phyloP scores from a whole-genome alignment of 495 filamentous ascomycete species.

The Immersiella caudata region DNA sequence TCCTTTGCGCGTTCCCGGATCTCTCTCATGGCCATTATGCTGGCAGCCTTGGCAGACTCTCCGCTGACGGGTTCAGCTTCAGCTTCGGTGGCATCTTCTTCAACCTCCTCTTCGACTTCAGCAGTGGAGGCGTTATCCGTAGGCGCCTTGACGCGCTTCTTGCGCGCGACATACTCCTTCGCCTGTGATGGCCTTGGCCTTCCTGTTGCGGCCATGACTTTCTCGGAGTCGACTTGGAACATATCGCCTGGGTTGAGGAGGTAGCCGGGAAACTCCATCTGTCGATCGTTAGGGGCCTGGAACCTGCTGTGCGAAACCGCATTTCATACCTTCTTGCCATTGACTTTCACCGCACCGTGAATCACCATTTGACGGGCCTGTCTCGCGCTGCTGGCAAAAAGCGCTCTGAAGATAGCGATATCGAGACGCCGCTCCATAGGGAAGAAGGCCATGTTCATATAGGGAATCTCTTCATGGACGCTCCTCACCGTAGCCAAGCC shows the following conservation, averaged over 20 bases:
- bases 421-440: constrained; percentile 89
- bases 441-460: constrained; percentile 90
- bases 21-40: neutral
- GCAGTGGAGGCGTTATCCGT: constrained; percentile 40
- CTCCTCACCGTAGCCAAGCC: constrained; percentile 42
- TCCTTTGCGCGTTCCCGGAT: constrained; percentile 34
- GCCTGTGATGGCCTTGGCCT: constrained; percentile 55
- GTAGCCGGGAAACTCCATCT: constrained; percentile 94
- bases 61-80: constrained; percentile 29
- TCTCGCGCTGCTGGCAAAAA: constrained; percentile 93
- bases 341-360: constrained; percentile 91
- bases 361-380: constrained; percentile 94
- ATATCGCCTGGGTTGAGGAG: constrained; percentile 96
- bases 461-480: constrained; percentile 58
- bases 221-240: constrained; percentile 90
- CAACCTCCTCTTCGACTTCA: constrained; percentile 32
- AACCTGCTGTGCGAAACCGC: neutral
- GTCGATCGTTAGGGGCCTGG: neutral
- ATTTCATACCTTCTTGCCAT: constrained; percentile 81
- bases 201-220: constrained; percentile 86
- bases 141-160: constrained; percentile 29
- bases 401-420: constrained; percentile 83
- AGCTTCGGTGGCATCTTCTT: constrained; percentile 29
- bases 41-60: constrained; percentile 35
- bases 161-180: constrained; percentile 8